These are phyloP conservation scores for Beta vulgaris DNA, from an alignment of 148 eudicot species.

Conservation along the genomic window DNA sequence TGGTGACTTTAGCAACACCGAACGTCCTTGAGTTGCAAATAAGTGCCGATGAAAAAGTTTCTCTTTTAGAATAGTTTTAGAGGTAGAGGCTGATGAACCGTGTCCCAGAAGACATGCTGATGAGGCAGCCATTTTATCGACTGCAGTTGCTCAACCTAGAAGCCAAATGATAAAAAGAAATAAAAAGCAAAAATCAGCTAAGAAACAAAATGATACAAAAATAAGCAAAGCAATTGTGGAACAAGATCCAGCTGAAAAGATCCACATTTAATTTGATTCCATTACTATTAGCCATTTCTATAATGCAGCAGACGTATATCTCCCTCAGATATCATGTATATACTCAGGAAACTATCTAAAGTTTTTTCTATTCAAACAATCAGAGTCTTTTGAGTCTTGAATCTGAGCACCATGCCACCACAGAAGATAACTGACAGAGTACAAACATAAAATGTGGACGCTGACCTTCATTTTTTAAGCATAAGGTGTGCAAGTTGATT, in stretches of 20 bases:
- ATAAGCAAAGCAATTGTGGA: no score
- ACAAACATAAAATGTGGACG: background rate
- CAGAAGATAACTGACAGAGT: background rate
- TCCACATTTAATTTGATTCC: background rate
- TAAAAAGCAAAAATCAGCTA: constrained; percentile 6
- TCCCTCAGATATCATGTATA: background rate
- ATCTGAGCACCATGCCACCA: no score
- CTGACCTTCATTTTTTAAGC: background rate
- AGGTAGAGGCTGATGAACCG: constrained; percentile 28
- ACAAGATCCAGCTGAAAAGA: background rate
- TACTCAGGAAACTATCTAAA: background rate
- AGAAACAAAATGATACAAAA: background rate
- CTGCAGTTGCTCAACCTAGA: background rate
- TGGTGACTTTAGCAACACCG: constrained; percentile 36
- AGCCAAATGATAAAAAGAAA: background rate
- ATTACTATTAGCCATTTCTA: background rate
- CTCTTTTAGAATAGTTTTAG: constrained; percentile 41
- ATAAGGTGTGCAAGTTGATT: background rate
- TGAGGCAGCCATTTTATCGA: constrained; percentile 33
- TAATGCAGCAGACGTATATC: background rate
- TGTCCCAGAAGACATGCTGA: constrained; percentile 32
- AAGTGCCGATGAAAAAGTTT: constrained; percentile 41
- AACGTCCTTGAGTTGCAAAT: constrained; percentile 35
- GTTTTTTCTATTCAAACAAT: background rate
- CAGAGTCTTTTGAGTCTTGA: background rate